Base-by-base conservation (phyloP, 441 rosid species). In the Melastoma candidum region DNA sequence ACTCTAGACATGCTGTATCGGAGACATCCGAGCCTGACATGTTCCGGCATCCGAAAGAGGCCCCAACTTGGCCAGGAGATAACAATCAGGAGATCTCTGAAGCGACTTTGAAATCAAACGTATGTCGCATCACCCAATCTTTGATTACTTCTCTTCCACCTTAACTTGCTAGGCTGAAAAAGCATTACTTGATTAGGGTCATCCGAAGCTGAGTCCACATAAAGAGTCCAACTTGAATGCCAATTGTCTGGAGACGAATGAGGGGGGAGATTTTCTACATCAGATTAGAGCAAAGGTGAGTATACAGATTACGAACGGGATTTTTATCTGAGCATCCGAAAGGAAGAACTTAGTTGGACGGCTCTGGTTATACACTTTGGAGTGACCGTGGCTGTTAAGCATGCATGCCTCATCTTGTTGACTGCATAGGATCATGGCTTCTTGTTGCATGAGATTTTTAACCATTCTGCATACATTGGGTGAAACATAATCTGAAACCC, bases 251-350 rank as follows among this genome's bases (percentile, higher is more conserved):
- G 76, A 62, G 55, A 17, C 56, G 61, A 87, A 74, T 43, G 92
- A 82, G 53, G 77, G 77, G 73, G 94, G 70, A 14, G 94, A 92
- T 58, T 84, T 92, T 63, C 77, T 54, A 44, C 55, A 25, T 24
- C 66, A 62, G 60, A 62, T 62, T 22, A 56, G 60, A 43, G 22
- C 53, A n/a, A 54, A 54, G 44, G 66, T 62, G 60, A 62, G 60
- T 48, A 9, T 32, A 60, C 46, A 7, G 24, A 44, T 24, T 32
- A 32, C 8, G 8, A 8, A 3, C 36, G 24, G 22, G 32, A 24
- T 36, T 7, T 12, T 51, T 24, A 3, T 39, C 36, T 17, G 22
- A 17, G 22, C 22, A 17, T 17, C 22, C 22, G 1, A 17, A 17
- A 17, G 22, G 22, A 17, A 17, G 22, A 17, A 17, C 22, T 17